Conservation (phyloP, 179 eudicot genomes). For the Gypsophila paniculata region DNA sequence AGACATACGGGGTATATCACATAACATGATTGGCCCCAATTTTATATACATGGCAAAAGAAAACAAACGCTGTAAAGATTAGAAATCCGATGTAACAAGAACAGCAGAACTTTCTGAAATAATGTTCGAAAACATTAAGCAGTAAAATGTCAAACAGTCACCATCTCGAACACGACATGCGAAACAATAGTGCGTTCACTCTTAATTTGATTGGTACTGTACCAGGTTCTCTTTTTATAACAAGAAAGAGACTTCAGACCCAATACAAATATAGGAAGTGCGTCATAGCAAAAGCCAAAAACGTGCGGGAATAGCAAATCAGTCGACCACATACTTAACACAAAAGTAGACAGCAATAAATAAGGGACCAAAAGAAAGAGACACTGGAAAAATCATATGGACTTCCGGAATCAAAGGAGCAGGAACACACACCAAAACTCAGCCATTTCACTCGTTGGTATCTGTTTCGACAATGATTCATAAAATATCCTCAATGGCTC, state of each 20-base stretch:
- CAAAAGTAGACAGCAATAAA: background rate
- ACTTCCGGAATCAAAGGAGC: background rate
- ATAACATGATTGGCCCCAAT: too few species aligned
- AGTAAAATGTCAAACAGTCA: too few species aligned
- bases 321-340: background rate
- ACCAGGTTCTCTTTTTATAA: background rate
- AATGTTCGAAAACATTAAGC: background rate
- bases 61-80: background rate
- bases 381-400: background rate
- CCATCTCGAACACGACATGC: background rate
- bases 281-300: background rate
- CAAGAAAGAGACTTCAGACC: background rate
- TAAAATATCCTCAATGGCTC: constrained; percentile 89
- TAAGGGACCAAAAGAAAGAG: background rate
- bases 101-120: background rate
- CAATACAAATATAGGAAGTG: background rate
- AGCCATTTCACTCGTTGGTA: constrained; percentile 97
- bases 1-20: background rate
- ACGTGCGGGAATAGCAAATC: background rate
- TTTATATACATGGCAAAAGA: too few species aligned
- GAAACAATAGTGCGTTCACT: background rate
- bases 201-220: background rate
- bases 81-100: background rate
- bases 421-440: constrained; percentile 73
- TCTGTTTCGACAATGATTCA: constrained; percentile 77